Base-by-base conservation (phyloP, 2,329 filamentous ascomycete species). In the Cladophialophora chaetospira region DNA sequence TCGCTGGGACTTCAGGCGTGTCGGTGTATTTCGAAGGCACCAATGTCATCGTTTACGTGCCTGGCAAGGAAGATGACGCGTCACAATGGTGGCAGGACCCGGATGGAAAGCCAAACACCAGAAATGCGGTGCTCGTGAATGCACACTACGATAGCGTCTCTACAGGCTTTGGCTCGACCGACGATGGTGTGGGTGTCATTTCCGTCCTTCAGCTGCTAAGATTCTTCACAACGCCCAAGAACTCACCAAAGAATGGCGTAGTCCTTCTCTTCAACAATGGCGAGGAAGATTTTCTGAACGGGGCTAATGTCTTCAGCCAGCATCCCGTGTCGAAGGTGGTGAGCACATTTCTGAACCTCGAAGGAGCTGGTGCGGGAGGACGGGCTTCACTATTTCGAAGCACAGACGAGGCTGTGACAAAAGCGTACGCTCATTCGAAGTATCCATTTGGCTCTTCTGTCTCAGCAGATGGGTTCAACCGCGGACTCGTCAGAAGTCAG, bases 81-180 rank as follows among this genome's bases (percentile, higher is more conserved):
- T 85, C 86, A 6, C 79, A 84, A 40, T 96, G 89, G 88, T 96
- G 88, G 89, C 78, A 79, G 31, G 72, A 73, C 33, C 72, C 71
- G 38, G 72, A 75, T 55, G 76, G 76, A 61, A 73, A 75, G 59
- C 78, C 79, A 19, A 79, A 80, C 60, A 80, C 82, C 6, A 83
- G 84, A 59, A 88, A 89, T 15, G 90, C 91, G 28, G 91, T 96
- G 15, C 80, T 99, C 42, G 88, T 97, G 64, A 97, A 97, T 71
- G 92, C 93, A 15, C 94, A 97, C 70, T 96, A 94, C 69, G 94
- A 96, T 73, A 92, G 88, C 56, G 94, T 97, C 4, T 89, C 91
- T 11, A 96, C 91, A 2, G 92, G 91, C 1, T 96, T 86, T 65
- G 94, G 94, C 45, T 92, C 94, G 13, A 97, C 94, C 2, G 94